These are phyloP conservation scores for Angophora floribunda DNA, from an alignment of 345 rosid genomes.

Conservation along the genomic window DNA sequence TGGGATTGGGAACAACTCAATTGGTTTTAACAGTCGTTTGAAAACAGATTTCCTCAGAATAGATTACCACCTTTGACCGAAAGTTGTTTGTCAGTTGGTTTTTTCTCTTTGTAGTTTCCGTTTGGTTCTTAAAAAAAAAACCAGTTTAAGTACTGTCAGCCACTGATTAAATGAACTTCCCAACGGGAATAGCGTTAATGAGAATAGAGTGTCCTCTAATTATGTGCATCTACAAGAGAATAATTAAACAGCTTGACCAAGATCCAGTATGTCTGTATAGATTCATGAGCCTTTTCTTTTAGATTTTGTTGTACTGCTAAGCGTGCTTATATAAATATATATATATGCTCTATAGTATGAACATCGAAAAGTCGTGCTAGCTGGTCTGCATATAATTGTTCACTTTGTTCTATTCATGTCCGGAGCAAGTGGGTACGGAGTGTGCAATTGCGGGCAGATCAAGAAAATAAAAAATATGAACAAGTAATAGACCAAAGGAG, in stretches of 20 bases:
- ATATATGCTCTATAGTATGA: not conserved
- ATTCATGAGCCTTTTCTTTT: not conserved
- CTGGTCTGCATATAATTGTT: not conserved
- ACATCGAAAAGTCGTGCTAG: not conserved
- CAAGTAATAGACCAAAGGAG: not conserved
- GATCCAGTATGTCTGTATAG: not conserved
- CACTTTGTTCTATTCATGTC: not conserved
- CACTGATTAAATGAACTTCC: not conserved
- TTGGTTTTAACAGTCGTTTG: conserved; percentile 3
- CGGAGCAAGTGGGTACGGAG: not conserved
- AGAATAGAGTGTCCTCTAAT: not conserved
- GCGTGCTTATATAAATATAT: not conserved
- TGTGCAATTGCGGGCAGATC: not conserved
- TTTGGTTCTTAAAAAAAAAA: not conserved
- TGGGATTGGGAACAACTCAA: conserved; percentile 54
- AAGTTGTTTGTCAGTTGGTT: not conserved
- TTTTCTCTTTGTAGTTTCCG: not conserved
- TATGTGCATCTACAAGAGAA: not conserved
- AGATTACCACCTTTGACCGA: not conserved
- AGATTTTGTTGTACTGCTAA: not conserved
- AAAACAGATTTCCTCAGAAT: not conserved
- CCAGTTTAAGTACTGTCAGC: not conserved
- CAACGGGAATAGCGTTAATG: not conserved
- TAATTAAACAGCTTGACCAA: not conserved
- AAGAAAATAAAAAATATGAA: not conserved